Conservation (phyloP, 1,139 yeast species). For the Geotrichum europaeum region DNA sequence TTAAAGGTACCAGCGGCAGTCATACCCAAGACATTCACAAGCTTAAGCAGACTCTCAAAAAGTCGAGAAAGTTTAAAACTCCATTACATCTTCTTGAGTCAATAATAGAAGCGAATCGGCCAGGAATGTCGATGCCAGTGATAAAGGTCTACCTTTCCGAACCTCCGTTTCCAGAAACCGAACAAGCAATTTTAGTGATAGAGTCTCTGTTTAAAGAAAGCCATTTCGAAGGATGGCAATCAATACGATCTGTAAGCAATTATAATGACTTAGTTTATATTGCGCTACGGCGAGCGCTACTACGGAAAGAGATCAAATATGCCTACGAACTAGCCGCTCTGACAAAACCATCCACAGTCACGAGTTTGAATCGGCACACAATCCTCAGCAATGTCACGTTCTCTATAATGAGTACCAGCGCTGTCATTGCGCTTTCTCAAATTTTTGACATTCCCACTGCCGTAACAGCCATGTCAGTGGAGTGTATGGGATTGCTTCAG, state of each 20-base stretch:
- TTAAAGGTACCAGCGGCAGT: not conserved
- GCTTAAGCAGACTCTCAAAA: conserved; percentile 3
- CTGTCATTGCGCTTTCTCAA: not conserved
- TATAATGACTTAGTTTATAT: not conserved
- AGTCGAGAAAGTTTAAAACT: not conserved
- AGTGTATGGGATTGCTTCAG: not conserved
- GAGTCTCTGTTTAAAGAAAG: not conserved
- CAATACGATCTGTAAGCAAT: not conserved
- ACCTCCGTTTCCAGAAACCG: conserved; percentile 14
- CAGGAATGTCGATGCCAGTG: not conserved
- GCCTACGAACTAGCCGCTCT: conserved; percentile 6
- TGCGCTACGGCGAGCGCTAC: conserved; percentile 10
- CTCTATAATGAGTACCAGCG: not conserved
- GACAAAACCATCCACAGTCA: not conserved
- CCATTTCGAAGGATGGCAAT: not conserved
- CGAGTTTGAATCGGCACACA: not conserved
- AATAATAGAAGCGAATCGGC: not conserved
- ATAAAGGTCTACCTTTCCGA: conserved; percentile 2
- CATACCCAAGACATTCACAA: conserved; percentile 5
- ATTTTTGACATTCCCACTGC: not conserved
- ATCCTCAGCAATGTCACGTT: not conserved
- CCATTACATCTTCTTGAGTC: conserved; percentile 11
- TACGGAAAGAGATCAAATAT: conserved; percentile 2
- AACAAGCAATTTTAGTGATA: not conserved
- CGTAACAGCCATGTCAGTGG: not conserved